Conservation (phyloP, 2,329 filamentous ascomycete species). For the Beauveria brongniartii region DNA sequence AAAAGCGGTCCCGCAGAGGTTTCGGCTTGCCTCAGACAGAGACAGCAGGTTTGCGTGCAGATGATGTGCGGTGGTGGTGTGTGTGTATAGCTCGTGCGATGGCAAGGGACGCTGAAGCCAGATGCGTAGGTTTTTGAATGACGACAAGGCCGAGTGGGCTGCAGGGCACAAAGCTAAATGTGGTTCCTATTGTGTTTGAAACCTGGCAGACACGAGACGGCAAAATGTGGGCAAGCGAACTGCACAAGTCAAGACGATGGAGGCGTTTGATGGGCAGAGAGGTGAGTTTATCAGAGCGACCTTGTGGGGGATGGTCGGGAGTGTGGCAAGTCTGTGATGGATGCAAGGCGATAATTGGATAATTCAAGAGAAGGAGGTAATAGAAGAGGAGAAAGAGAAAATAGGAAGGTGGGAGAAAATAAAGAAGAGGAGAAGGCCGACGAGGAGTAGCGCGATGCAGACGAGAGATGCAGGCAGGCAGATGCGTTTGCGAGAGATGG, state of each 20-base stretch:
- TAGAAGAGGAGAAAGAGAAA: background rate
- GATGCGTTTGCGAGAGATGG: background rate
- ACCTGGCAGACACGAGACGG: slow-evolving; percentile 5
- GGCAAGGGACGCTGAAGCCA: background rate
- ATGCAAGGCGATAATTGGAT: background rate
- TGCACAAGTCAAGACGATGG: background rate
- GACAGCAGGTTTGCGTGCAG: background rate
- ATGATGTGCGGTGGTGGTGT: slow-evolving; percentile 7
- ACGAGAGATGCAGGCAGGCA: background rate
- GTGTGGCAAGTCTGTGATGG: background rate
- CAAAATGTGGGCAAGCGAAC: background rate
- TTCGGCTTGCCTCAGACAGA: background rate
- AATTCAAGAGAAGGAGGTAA: background rate
- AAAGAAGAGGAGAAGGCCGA: background rate
- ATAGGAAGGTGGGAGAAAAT: background rate
- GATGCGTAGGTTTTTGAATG: slow-evolving; percentile 1
- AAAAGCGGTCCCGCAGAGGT: background rate
- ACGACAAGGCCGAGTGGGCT: background rate
- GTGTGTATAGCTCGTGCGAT: slow-evolving; percentile 3
- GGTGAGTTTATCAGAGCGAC: slow-evolving; percentile 3
- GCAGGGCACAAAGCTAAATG: slow-evolving; percentile 5
- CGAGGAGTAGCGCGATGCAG: background rate
- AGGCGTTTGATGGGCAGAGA: slow-evolving; percentile 1
- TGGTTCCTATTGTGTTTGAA: background rate
- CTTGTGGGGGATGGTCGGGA: background rate